Percentiles rank a stretch among this genome's conserved stretches.
Conservation (phyloP, 2,329 filamentous ascomycete genomes). For the Trichoderma afroharzianum region DNA sequence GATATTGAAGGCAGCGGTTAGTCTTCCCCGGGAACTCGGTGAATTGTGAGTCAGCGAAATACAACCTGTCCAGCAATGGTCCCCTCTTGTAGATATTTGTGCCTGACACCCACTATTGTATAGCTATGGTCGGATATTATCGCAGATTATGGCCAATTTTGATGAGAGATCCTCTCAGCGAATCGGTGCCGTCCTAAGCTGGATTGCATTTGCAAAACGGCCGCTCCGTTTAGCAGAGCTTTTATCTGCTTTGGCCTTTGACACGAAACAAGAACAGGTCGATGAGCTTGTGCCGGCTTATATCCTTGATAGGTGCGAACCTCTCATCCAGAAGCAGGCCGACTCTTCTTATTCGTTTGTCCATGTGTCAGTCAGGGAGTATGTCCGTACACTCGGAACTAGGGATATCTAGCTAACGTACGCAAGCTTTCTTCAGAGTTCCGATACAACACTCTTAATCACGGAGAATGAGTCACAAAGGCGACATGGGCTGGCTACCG, state of each 20-base stretch:
- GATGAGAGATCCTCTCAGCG: conserved; percentile 28
- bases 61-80: not conserved
- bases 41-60: not conserved
- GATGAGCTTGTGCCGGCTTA: conserved; percentile 23
- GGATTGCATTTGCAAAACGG: conserved; percentile 36
- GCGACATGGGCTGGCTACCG: not conserved
- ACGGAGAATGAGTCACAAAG: not conserved
- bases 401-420: not conserved
- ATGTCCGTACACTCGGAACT: too few relatives aligned
- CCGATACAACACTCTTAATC: not conserved
- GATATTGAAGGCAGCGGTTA: conserved; percentile 23
- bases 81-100: not conserved
- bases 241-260: conserved; percentile 32
- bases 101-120: not conserved
- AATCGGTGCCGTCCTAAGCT: conserved; percentile 30
- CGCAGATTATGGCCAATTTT: conserved; percentile 23
- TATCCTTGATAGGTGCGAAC: conserved; percentile 24
- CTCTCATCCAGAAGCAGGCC: conserved; percentile 24
- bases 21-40: conserved; percentile 24
- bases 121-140: conserved; percentile 31
- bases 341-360: conserved; percentile 28
- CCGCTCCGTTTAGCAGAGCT: conserved; percentile 34
- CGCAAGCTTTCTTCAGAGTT: not conserved
- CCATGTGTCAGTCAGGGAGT: conserved; percentile 30
- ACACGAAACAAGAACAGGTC: conserved; percentile 8